phyloP scores from a whole-genome alignment of 2,329 filamentous ascomycete genomes.

The Magnaporthiopsis rhizophila region DNA sequence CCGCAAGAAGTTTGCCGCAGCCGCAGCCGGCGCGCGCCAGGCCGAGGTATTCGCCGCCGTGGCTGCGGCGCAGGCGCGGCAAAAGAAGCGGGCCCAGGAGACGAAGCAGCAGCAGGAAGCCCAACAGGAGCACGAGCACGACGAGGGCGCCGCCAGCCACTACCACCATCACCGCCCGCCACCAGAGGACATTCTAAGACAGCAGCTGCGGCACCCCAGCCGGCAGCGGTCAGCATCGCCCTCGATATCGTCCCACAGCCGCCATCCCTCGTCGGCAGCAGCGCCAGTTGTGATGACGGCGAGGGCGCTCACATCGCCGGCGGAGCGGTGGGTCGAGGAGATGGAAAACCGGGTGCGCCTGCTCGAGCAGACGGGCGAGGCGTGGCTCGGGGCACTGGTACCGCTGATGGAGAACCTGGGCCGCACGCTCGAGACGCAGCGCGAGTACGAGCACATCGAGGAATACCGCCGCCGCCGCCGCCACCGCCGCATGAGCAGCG shows the following conservation, averaged over 20 bases:
- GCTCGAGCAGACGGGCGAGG: constrained; percentile 7
- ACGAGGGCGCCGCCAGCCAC: not conserved
- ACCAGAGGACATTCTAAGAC: not conserved
- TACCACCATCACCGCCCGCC: not conserved
- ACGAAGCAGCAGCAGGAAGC: not conserved
- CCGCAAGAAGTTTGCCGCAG: constrained; percentile 6
- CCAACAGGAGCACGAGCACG: not conserved
- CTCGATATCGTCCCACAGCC: not conserved
- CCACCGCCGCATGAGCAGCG: not conserved
- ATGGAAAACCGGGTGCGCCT: constrained; percentile 6
- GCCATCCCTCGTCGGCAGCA: not conserved
- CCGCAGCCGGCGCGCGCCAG: constrained; percentile 3
- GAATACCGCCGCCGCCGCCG: not conserved
- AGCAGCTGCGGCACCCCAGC: not conserved
- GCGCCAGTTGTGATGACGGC: not conserved
- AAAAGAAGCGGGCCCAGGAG: not conserved
- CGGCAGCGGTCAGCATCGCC: not conserved
- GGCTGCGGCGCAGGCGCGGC: not conserved
- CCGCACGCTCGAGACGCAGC: constrained; percentile 5
- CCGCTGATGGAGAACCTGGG: constrained; percentile 4
- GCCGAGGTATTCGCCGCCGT: constrained; percentile 4
- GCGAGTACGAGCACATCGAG: not conserved
- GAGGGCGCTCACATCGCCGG: not conserved
- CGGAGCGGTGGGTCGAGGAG: constrained; percentile 4
- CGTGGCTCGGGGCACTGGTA: constrained; percentile 5